Conservation (phyloP, 2,329 filamentous ascomycete species). For the Fusarium abutilonis region DNA sequence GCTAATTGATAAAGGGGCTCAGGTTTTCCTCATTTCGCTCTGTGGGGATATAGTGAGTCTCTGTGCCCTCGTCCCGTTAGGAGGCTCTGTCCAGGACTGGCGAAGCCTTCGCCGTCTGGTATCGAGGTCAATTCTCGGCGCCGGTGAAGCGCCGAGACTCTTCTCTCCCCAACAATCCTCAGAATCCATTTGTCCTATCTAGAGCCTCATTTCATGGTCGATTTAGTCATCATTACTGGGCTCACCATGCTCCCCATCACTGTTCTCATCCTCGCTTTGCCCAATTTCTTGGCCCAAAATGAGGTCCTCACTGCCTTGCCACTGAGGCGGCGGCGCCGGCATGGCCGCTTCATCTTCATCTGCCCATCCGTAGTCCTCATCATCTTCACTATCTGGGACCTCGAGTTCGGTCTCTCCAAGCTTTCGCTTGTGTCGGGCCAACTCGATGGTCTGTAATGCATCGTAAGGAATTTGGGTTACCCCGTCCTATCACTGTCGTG, state of each 20-base stretch:
- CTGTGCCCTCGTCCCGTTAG: conserved; percentile 9
- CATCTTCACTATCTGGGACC: conserved; percentile 69
- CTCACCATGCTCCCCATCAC: conserved; percentile 34
- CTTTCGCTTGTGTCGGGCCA: conserved; percentile 68
- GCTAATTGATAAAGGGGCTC: conserved; percentile 41
- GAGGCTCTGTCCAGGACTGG: conserved; percentile 35
- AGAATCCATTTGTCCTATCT: conserved; percentile 31
- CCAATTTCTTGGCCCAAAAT: conserved; percentile 61
- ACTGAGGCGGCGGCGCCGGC: conserved; percentile 70
- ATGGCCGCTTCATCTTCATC: conserved; percentile 71
- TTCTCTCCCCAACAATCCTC: conserved; percentile 29
- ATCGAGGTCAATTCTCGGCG: conserved; percentile 44
- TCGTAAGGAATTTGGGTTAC: conserved; percentile 56
- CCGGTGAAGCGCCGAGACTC: conserved; percentile 43
- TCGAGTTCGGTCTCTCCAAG: conserved; percentile 68
- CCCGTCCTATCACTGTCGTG: conserved; percentile 53
- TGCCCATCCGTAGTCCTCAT: conserved; percentile 79
- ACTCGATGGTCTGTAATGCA: conserved; percentile 49
- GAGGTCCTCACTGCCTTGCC: conserved; percentile 73
- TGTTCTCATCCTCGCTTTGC: conserved; percentile 51
- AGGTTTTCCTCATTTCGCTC: conserved; percentile 35
- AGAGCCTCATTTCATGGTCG: conserved; percentile 36
- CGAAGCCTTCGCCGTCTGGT: conserved; percentile 27
- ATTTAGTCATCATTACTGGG: conserved; percentile 37
- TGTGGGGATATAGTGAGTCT: conserved; percentile 12